These are phyloP conservation scores for Albatrellus ellisii DNA, from an alignment of 768 basidiomycete genomes.

Conservation along the genomic window DNA sequence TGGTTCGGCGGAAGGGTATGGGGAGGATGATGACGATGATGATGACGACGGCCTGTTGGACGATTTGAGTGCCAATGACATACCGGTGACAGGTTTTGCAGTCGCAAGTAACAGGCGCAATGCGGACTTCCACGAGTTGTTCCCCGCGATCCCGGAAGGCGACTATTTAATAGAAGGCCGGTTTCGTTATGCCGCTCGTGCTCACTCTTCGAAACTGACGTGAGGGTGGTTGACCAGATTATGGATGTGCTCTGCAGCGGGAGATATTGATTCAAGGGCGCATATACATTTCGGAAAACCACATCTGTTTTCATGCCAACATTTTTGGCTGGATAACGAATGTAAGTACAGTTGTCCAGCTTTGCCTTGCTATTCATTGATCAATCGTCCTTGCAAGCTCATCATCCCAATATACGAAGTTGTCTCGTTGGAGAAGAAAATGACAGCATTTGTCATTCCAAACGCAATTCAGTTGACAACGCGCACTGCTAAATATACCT, in stretches of 20 bases:
- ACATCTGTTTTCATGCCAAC: conserved; percentile 98
- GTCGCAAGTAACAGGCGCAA: conserved; percentile 93
- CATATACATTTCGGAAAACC: conserved; percentile 95
- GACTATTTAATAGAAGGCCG: conserved; percentile 97
- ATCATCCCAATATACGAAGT: conserved; percentile 85
- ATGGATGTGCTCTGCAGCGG: conserved; percentile 92
- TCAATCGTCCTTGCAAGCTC: conserved; percentile 32
- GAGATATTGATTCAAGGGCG: conserved; percentile 96
- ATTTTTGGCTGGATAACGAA: conserved; percentile 99
- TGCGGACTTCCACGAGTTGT: conserved; percentile 91
- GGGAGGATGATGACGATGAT: conserved; percentile 21
- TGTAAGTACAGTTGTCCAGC: conserved; percentile 37
- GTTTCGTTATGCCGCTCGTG: conserved; percentile 15
- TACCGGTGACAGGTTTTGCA: conserved; percentile 92
- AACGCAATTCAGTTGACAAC: conserved; percentile 92
- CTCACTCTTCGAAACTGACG: conserved; percentile 2
- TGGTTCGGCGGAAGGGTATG: conserved; percentile 12
- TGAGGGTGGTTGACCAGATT: conserved; percentile 53
- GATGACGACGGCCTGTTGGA: conserved; percentile 14
- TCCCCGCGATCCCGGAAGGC: conserved; percentile 79
- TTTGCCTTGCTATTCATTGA: not conserved
- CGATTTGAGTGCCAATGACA: conserved; percentile 52
- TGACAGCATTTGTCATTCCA: conserved; percentile 96
- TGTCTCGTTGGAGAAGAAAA: conserved; percentile 81
- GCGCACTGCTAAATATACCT: conserved; percentile 73